Conservation (phyloP, 768 basidiomycete genomes). For the Dacryopinax spathularia region DNA sequence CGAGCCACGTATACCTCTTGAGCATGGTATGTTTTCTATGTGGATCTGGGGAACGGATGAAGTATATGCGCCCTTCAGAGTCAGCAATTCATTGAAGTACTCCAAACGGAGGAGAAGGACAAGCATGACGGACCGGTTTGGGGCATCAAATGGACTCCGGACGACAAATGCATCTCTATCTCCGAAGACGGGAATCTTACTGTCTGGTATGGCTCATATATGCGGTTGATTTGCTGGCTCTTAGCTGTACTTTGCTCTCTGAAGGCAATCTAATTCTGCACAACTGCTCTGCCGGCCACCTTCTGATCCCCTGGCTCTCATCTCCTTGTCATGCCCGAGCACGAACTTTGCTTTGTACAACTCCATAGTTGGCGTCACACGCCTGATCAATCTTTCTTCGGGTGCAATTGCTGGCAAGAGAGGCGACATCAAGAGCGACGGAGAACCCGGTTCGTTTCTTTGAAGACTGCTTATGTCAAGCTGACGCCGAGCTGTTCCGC, state of each 20-base stretch:
- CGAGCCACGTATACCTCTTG: background rate
- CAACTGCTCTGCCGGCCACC: background rate
- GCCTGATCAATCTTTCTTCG: background rate
- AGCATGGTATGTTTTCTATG: background rate
- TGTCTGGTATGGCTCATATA: background rate
- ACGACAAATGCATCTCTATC: background rate
- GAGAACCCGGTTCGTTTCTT: background rate
- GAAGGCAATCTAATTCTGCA: background rate
- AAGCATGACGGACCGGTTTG: background rate
- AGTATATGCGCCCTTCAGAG: background rate
- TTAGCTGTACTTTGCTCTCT: background rate
- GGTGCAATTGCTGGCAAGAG: background rate
- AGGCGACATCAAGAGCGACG: background rate
- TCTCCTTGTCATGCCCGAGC: background rate
- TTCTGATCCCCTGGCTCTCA: background rate
- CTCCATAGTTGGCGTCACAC: background rate
- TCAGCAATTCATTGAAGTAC: background rate
- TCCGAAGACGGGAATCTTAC: background rate
- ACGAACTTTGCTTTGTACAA: background rate
- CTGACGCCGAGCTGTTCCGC: conserved; percentile 8
- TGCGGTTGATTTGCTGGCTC: background rate
- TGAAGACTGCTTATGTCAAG: background rate
- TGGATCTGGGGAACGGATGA: background rate
- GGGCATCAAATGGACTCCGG: background rate
- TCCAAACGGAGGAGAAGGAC: background rate